Evolutionary conservation across 129 eudicot genomes (phyloP), one percentile per base, ranked within the genome.

Genomic region (Flaveria trinervia): DNA sequence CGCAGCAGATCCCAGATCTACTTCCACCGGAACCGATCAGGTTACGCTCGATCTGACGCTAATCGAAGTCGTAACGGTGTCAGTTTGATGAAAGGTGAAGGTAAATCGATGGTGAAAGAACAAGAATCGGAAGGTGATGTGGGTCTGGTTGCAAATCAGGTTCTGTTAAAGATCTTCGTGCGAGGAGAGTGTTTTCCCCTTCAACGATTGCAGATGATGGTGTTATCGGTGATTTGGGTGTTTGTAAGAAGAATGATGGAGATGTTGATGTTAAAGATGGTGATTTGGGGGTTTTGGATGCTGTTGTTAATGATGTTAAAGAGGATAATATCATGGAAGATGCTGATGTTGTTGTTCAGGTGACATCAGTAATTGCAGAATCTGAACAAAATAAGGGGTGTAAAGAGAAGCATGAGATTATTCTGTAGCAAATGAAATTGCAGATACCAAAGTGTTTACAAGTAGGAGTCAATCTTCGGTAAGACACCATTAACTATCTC

Each of bases 1-100:
- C 87, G 88, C 43, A 81, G 88, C 72, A 86, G 86, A 67, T 82
- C 90, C 1, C 82, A 76, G 82, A 74, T 81, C 17, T 82, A 78
- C 28, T 25, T 79, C 73, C 88, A 86, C 77, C 86, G 49, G 13
- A 84, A 76, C 76, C 69, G 90, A 9, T 88, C 93, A 13, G 90
- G 90, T 59, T 65, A 79, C 64, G 68, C 78, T 57, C 75, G 88
- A 18, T 36, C 84, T 30, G 88, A 88, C 17, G 61, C 79, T 1
- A 20, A 36, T 52, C 83, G 85, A 9, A 25, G 14, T 18, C 70
- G 57, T 73, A 36, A 67, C 5, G 20, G 18, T 3, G n/a, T 57
- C 44, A 70, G 54, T 20, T 28, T 64, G 18, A 67, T 28, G 46
- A 36, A 36, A 23, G 41, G 25, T n/a, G 66, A 22, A 54, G 7